These are phyloP conservation scores for Aotearoamyces nothofagi DNA, from an alignment of 2,329 filamentous ascomycete genomes.

Conservation along the genomic window DNA sequence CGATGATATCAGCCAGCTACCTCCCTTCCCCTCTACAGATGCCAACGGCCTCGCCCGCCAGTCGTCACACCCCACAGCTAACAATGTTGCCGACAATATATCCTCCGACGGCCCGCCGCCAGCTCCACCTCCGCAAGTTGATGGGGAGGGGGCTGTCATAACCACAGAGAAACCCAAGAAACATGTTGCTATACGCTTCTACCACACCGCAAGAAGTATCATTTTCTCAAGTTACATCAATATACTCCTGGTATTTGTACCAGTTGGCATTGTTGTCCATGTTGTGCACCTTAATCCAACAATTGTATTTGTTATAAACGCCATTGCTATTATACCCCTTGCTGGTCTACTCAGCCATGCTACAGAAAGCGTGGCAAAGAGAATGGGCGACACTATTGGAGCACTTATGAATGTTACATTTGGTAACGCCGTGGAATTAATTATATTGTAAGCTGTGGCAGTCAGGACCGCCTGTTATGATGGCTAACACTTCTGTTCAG, in stretches of 20 bases:
- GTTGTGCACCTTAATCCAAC: conserved; percentile 37
- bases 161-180: conserved; percentile 14
- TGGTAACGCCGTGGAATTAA: conserved; percentile 66
- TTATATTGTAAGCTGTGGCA: conserved; percentile 47
- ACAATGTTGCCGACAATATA: conserved; percentile 21
- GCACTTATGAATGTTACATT: conserved; percentile 65
- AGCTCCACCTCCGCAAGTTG: conserved; percentile 31
- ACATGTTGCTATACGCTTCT: conserved; percentile 17
- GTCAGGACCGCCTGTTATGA: no score
- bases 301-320: conserved; percentile 59
- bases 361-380: conserved; percentile 59
- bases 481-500: conserved; percentile 22
- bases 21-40: conserved; percentile 11
- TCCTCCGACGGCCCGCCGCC: conserved; percentile 21
- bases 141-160: conserved; percentile 43
- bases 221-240: conserved; percentile 67
- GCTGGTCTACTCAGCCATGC: conserved; percentile 58
- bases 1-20: conserved; percentile 9
- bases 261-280: conserved; percentile 55
- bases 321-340: conserved; percentile 59
- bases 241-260: conserved; percentile 61
- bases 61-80: conserved; percentile 14
- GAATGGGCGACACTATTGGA: conserved; percentile 58
- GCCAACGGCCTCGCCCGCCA: conserved; percentile 14
- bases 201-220: conserved; percentile 33